Evolutionary conservation across 2,329 filamentous ascomycete genomes (phyloP).

Genomic region (Pseudocercospora musae): DNA sequence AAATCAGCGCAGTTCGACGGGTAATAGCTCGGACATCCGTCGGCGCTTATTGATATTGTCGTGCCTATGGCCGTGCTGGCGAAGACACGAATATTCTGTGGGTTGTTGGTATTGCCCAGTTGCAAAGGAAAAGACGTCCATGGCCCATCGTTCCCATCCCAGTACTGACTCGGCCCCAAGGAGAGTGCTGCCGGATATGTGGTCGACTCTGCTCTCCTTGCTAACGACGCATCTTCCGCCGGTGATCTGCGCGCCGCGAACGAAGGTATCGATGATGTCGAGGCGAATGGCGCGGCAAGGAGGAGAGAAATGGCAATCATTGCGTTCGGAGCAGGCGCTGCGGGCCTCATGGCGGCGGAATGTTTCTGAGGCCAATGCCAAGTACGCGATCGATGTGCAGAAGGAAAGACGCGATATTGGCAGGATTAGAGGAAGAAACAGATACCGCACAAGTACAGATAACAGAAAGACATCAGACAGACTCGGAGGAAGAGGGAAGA

Average conservation of each 20-base stretch:
- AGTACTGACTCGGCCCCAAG: conserved; percentile 37
- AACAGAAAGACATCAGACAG: neutral
- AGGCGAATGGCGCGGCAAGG: conserved; percentile 7
- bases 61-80: conserved; percentile 33
- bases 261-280: conserved; percentile 7
- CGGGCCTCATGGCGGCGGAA: conserved; percentile 5
- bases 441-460: neutral
- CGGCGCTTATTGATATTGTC: conserved; percentile 29
- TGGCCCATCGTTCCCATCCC: conserved; percentile 37
- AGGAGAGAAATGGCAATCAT: conserved; percentile 1
- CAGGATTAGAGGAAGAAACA: neutral
- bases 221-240: neutral
- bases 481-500: neutral
- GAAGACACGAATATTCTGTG: conserved; percentile 35
- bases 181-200: conserved; percentile 34
- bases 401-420: neutral
- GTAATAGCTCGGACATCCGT: conserved; percentile 31
- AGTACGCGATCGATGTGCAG: neutral
- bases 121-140: conserved; percentile 40
- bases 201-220: neutral
- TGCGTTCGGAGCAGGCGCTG: neutral
- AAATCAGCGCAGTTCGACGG: conserved; percentile 30
- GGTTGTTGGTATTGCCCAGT: conserved; percentile 28
- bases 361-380: neutral
- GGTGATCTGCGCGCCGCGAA: conserved; percentile 1